phyloP scores from a whole-genome alignment of 805 yeast genomes.

The Saturnispora mendoncae region DNA sequence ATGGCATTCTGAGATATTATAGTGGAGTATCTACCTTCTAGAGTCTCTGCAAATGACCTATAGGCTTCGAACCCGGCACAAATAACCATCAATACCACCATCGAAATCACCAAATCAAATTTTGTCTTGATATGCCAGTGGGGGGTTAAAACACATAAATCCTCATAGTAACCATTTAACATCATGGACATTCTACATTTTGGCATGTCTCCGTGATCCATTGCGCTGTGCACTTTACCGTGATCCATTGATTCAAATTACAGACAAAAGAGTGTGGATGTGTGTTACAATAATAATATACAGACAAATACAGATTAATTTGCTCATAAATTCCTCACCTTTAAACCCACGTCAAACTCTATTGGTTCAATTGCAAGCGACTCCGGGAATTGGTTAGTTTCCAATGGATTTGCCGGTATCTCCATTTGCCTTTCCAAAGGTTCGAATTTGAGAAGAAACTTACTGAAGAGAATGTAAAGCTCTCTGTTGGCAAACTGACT shows the following conservation, averaged over 20 bases:
- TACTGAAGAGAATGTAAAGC: constrained; percentile 47
- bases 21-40: constrained; percentile 19
- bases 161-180: constrained; percentile 35
- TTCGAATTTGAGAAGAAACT: constrained; percentile 39
- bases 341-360: constrained; percentile 29
- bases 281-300: too few species aligned
- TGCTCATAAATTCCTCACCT: constrained; percentile 3
- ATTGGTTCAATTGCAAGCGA: constrained; percentile 59
- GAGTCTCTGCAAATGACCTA: constrained; percentile 20
- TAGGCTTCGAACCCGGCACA: constrained; percentile 32
- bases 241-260: constrained; percentile 4
- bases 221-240: constrained; percentile 2
- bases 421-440: constrained; percentile 27
- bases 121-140: constrained; percentile 33
- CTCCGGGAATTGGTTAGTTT: constrained; percentile 41
- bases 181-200: constrained; percentile 34
- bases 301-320: too few species aligned
- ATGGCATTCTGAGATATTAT: constrained; percentile 7
- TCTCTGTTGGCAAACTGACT: constrained; percentile 55
- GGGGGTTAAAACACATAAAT: constrained; percentile 34
- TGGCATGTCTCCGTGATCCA: constrained; percentile 13
- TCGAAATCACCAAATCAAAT: constrained; percentile 27
- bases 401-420: constrained; percentile 38
- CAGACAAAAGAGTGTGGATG: not conserved
- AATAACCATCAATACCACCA: constrained; percentile 26